Conservation (phyloP, 23 red algal genomes). For the Agarophyton chilense region DNA sequence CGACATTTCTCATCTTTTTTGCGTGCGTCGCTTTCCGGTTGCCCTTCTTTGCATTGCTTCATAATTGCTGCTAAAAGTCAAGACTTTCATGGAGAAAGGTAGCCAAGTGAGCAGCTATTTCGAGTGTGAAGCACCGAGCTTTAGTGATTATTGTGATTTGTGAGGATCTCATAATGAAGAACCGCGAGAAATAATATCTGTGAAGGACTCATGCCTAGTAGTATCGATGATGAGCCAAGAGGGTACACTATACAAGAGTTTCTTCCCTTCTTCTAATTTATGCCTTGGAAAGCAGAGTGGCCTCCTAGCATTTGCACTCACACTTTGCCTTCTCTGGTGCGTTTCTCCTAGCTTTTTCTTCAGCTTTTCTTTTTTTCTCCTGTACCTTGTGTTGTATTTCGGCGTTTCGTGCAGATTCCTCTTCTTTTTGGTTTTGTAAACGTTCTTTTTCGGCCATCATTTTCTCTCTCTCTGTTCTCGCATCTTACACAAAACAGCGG, state of each 20-base stretch:
- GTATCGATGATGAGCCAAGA: conserved; percentile 99
- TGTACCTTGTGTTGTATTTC: conserved; percentile 45
- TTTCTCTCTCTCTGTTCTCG: conserved; percentile 70
- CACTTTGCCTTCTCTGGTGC: conserved; percentile 78
- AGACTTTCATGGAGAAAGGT: too few relatives aligned
- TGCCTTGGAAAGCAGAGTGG: conserved; percentile 80
- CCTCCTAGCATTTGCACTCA: conserved; percentile 80
- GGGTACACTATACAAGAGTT: conserved; percentile 83
- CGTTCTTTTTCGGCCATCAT: conserved; percentile 66
- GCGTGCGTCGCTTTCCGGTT: too few relatives aligned
- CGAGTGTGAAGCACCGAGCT: too few relatives aligned
- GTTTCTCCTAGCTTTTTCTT: conserved; percentile 76
- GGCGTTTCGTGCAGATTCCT: conserved; percentile 25
- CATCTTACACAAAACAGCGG: conserved; percentile 82
- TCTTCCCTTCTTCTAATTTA: conserved; percentile 78
- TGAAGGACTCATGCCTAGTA: conserved; percentile 97
- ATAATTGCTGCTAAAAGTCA: too few relatives aligned
- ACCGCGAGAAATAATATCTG: conserved; percentile 93
- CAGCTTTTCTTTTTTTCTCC: conserved; percentile 59
- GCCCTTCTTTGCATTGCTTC: too few relatives aligned
- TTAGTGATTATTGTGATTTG: too few relatives aligned
- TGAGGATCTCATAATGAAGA: conserved; percentile 97
- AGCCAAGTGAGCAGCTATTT: too few relatives aligned
- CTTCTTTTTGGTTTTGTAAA: conserved; percentile 37
- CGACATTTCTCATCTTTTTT: too few relatives aligned